phyloP scores from a whole-genome alignment of 1,284 basidiomycete species.

The Rhodotorula sp. region DNA sequence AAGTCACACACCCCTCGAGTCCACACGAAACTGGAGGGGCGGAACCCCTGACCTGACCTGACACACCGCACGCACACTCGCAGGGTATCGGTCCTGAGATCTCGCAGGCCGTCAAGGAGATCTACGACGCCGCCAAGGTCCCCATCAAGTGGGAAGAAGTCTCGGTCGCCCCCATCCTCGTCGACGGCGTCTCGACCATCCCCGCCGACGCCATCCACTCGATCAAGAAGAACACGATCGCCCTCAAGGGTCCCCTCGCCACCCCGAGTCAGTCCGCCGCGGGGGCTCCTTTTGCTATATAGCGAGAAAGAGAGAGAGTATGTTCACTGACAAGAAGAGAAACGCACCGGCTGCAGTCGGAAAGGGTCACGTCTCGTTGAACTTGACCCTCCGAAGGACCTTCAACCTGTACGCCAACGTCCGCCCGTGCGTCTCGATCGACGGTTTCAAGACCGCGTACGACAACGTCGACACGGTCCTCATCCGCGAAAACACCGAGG shows the following conservation, averaged over 20 bases:
- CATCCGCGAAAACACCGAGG: constrained; percentile 99
- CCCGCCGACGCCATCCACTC: constrained; percentile 87
- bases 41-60: too few species aligned
- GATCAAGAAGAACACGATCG: constrained; percentile 96
- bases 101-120: constrained; percentile 89
- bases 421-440: constrained; percentile 90
- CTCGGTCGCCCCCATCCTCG: constrained; percentile 88
- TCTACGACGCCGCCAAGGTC: constrained; percentile 84
- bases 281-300: too few species aligned
- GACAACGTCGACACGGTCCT: constrained; percentile 97
- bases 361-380: constrained; percentile 97
- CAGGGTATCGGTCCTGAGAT: constrained; percentile 96
- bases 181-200: constrained; percentile 94
- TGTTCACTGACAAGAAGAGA: too few species aligned
- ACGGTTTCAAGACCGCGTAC: constrained; percentile 97
- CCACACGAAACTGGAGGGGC: too few species aligned
- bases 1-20: constrained; percentile 42
- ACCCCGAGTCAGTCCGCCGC: constrained; percentile 86
- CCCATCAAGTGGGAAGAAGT: constrained; percentile 99
- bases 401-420: constrained; percentile 99
- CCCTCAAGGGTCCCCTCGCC: constrained; percentile 92
- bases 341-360: constrained; percentile 64
- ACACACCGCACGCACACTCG: too few species aligned
- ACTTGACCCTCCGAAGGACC: constrained; percentile 92
- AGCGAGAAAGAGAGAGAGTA: too few species aligned